Conservation (phyloP, 2,329 filamentous ascomycete genomes). For the Pseudogymnoascus sp. region DNA sequence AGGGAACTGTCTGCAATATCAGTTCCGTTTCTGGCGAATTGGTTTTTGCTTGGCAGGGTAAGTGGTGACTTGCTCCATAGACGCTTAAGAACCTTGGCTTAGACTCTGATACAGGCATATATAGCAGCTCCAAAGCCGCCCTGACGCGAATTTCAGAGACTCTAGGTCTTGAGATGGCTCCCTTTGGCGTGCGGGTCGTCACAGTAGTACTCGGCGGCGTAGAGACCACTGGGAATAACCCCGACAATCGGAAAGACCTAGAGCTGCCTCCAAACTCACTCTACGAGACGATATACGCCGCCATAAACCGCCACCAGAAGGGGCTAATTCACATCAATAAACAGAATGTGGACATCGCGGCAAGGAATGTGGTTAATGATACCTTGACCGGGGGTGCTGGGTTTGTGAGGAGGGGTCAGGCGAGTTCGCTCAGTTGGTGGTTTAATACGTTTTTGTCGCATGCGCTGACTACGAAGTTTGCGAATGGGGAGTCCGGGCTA, state of each 20-base stretch:
- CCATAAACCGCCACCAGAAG: too few species aligned
- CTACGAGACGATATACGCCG: constrained; percentile 3
- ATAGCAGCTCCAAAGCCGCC: constrained; percentile 16
- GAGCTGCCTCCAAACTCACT: constrained; percentile 14
- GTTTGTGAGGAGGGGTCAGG: too few species aligned
- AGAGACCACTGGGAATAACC: constrained; percentile 13
- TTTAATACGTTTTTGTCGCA: too few species aligned
- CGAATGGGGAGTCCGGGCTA: too few species aligned
- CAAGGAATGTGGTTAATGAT: too few species aligned
- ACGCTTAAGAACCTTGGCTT: too few species aligned
- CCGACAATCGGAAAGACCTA: not conserved
- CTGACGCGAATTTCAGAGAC: constrained; percentile 19
- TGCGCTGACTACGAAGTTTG: too few species aligned
- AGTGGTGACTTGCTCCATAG: not conserved
- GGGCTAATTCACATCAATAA: too few species aligned
- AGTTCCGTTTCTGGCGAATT: constrained; percentile 11
- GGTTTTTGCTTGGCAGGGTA: constrained; percentile 10
- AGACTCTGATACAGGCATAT: constrained; percentile 11
- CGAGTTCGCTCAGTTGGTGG: too few species aligned
- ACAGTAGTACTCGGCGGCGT: constrained; percentile 15
- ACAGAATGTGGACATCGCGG: too few species aligned
- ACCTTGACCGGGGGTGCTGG: too few species aligned
- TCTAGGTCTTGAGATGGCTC: constrained; percentile 24
- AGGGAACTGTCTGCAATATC: constrained; percentile 26
- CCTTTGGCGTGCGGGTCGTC: constrained; percentile 19